Percentiles rank a stretch among this genome's conserved stretches.
These are phyloP conservation scores for Plasmodium adleri DNA, from an alignment of 169 alveolate species.

Conservation along the genomic window DNA sequence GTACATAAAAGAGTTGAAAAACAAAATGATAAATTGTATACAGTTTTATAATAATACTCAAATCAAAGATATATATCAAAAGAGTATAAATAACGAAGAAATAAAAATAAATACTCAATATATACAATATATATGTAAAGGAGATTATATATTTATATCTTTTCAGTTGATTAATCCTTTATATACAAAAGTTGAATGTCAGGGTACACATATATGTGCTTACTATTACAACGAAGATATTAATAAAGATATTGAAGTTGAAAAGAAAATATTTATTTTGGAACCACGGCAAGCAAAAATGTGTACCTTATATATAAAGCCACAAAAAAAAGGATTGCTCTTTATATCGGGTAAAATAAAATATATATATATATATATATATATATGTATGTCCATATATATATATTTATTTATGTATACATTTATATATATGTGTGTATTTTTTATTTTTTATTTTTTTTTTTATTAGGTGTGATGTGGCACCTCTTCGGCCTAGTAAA, in stretches of 20 bases:
- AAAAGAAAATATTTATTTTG: conserved; percentile 46
- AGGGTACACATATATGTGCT: conserved; percentile 57
- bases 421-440: neutral
- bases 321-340: conserved; percentile 16
- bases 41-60: conserved; percentile 4
- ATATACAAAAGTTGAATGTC: conserved; percentile 62
- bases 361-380: neutral
- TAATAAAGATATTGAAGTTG: conserved; percentile 40
- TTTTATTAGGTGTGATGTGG: conserved; percentile 39
- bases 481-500: conserved; percentile 60
- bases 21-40: conserved; percentile 23
- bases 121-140: conserved; percentile 39
- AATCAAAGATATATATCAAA: conserved; percentile 50
- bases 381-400: neutral
- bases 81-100: conserved; percentile 21
- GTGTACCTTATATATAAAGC: conserved; percentile 32
- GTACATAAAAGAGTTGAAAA: conserved; percentile 17
- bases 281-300: conserved; percentile 39
- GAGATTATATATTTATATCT: conserved; percentile 25
- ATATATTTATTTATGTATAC: neutral
- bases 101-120: conserved; percentile 23
- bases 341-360: conserved; percentile 41
- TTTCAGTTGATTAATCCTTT: conserved; percentile 44
- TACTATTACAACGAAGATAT: conserved; percentile 23
- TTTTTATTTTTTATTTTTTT: too few relatives aligned